Evolutionary conservation across 1,139 yeast genomes (phyloP).

Genomic region (Candida pseudocylindracea): DNA sequence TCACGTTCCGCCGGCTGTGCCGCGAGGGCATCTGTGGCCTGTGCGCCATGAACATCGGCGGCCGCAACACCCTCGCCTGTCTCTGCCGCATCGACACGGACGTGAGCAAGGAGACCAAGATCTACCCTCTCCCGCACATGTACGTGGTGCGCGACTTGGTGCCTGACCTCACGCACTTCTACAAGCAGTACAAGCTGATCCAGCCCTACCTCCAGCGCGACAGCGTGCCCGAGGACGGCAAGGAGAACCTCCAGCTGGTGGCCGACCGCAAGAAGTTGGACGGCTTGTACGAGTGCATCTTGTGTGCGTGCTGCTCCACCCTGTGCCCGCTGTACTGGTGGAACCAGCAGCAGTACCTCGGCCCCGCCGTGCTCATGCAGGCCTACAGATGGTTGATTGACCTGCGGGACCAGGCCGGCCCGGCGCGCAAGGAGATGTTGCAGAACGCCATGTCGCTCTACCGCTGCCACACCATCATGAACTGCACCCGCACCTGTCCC

Average conservation of each 20-base stretch:
- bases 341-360: conserved; percentile 97
- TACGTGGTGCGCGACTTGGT: conserved; percentile 92
- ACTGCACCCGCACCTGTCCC: conserved; percentile 96
- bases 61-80: conserved; percentile 91
- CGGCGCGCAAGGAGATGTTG: conserved; percentile 65
- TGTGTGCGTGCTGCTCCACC: conserved; percentile 98
- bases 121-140: conserved; percentile 97
- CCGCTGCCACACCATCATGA: conserved; percentile 98
- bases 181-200: conserved; percentile 95
- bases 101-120: conserved; percentile 51
- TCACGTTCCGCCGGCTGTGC: conserved; percentile 94
- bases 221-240: conserved; percentile 66
- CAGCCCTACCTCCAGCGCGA: conserved; percentile 92
- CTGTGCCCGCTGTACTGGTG: conserved; percentile 99
- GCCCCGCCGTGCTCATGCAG: conserved; percentile 98
- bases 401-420: conserved; percentile 84
- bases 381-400: conserved; percentile 98
- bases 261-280: conserved; percentile 93
- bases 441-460: conserved; percentile 95
- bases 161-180: conserved; percentile 92
- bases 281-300: conserved; percentile 91
- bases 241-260: conserved; percentile 77
- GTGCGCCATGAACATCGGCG: conserved; percentile 99
- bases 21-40: conserved; percentile 99
- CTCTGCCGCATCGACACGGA: conserved; percentile 82